Evolutionary conservation across 768 basidiomycete species (phyloP), one percentile per base, ranked within the genome.

Genomic region (Punctularia strigosozonata): DNA sequence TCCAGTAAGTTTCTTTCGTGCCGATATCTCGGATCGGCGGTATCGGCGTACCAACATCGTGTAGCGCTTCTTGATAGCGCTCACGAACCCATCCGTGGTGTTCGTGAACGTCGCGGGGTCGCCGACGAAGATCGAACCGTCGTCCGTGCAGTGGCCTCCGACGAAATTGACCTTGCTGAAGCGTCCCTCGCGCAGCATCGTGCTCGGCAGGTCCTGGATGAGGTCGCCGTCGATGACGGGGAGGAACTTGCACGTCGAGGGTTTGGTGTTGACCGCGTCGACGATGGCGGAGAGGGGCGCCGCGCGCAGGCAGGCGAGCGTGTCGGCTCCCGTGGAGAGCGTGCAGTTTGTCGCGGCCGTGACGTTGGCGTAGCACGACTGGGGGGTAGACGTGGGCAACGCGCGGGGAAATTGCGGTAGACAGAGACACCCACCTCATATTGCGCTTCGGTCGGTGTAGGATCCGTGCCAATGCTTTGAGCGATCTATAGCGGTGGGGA

Each of bases 401-500:
- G n/a, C n/a, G n/a, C n/a, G n/a, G n/a, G n/a, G n/a, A n/a, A n/a
- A n/a, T n/a, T n/a, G n/a, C n/a, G n/a, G n/a, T n/a, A n/a, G n/a
- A n/a, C n/a, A n/a, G n/a, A n/a, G n/a, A n/a, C n/a, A n/a, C n/a
- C n/a, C n/a, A n/a, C n/a, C n/a, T n/a, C n/a, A n/a, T n/a, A n/a
- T n/a, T n/a, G n/a, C n/a, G n/a, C n/a, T n/a, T n/a, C n/a, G n/a
- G n/a, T n/a, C n/a, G n/a, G n/a, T n/a, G n/a, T 63, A 2, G 62
- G 62, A 15, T 62, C 63, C 38, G 57, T 65, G 5, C 66, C 66
- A 33, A 67, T 66, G 6, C 64, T 66, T 40, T 68, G 62, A 4
- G 64, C n/a, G n/a, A n/a, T n/a, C n/a, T n/a, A n/a, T n/a, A n/a
- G n/a, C n/a, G n/a, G n/a, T n/a, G n/a, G n/a, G n/a, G n/a, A n/a